A percentile compares a stretch with the other conserved stretches of the same genome.
Conservation (phyloP, 306 rosid species). For the Castanea sativa region DNA sequence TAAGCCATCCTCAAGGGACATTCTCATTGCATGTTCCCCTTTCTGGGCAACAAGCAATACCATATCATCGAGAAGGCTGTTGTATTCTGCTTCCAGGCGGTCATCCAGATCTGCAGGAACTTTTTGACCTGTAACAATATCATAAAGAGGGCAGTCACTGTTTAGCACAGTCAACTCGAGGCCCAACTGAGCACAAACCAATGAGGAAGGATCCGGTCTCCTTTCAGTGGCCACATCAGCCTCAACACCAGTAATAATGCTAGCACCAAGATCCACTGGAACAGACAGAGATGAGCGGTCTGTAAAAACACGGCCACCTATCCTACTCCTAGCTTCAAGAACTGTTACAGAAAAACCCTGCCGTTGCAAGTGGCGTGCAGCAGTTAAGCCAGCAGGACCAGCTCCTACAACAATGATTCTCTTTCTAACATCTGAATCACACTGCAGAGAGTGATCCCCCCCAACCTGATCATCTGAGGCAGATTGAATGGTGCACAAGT, state of each 20-base stretch:
- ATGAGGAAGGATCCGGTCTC: slow-evolving; percentile 97
- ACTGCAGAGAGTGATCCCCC: slow-evolving; percentile 29
- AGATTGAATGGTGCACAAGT: slow-evolving; percentile 33
- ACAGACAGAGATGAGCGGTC: slow-evolving; percentile 89
- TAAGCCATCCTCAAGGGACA: slow-evolving; percentile 99
- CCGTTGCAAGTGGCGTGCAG: slow-evolving; percentile 95
- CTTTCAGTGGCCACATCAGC: slow-evolving; percentile 98
- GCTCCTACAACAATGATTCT: slow-evolving; percentile 87
- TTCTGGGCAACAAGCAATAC: slow-evolving; percentile 75
- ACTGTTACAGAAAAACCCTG: slow-evolving; percentile 81
- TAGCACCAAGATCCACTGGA: slow-evolving; percentile 99
- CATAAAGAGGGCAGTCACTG: slow-evolving; percentile 98
- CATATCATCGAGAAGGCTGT: slow-evolving; percentile 97
- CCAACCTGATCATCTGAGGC: slow-evolving; percentile 36
- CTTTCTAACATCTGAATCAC: slow-evolving; percentile 52
- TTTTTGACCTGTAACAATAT: slow-evolving; percentile 68
- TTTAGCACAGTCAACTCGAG: slow-evolving; percentile 85
- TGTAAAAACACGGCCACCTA: slow-evolving; percentile 96
- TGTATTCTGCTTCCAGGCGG: slow-evolving; percentile 90
- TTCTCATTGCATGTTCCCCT: slow-evolving; percentile 79
- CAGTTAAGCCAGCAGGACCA: slow-evolving; percentile 99
- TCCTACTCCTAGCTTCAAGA: slow-evolving; percentile 90
- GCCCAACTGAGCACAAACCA: slow-evolving; percentile 96
- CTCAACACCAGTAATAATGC: slow-evolving; percentile 99
- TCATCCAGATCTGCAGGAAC: slow-evolving; percentile 95